phyloP scores from a whole-genome alignment of 208 protist species.

The Trypanosoma lewisi region DNA sequence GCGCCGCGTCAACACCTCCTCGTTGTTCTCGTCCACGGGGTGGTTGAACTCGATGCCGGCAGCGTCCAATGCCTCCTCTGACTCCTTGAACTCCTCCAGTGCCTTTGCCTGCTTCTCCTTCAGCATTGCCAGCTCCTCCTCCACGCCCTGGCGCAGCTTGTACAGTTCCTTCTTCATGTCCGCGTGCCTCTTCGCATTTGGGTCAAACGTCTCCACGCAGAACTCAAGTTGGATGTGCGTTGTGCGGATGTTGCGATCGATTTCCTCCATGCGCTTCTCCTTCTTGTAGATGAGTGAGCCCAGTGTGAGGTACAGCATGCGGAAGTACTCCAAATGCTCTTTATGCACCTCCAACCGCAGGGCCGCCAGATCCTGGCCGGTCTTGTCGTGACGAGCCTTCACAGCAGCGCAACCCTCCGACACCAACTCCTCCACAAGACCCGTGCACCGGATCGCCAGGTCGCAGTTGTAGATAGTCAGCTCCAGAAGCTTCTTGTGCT shows the following conservation, averaged over 20 bases:
- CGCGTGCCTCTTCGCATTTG: slow-evolving; percentile 70
- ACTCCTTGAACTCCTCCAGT: slow-evolving; percentile 75
- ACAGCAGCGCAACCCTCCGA: slow-evolving; percentile 45
- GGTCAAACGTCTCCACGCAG: slow-evolving; percentile 80
- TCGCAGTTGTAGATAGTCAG: slow-evolving; percentile 59
- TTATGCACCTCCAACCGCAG: slow-evolving; percentile 48
- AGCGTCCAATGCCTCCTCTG: slow-evolving; percentile 67
- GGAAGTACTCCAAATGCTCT: slow-evolving; percentile 61
- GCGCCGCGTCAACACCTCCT: slow-evolving; percentile 64
- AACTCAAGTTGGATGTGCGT: slow-evolving; percentile 75
- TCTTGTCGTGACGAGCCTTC: slow-evolving; percentile 56
- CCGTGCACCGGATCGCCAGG: slow-evolving; percentile 48
- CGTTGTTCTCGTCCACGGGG: slow-evolving; percentile 64
- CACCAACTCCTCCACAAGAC: slow-evolving; percentile 48
- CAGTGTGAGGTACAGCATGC: slow-evolving; percentile 53
- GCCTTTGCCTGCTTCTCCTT: slow-evolving; percentile 71
- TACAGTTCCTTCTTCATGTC: slow-evolving; percentile 74
- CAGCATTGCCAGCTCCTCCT: slow-evolving; percentile 78
- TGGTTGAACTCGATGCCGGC: slow-evolving; percentile 70
- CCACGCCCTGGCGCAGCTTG: slow-evolving; percentile 42
- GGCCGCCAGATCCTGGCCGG: slow-evolving; percentile 40
- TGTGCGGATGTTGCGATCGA: slow-evolving; percentile 72
- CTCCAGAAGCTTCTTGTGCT: slow-evolving; percentile 60
- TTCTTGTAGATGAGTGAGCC: slow-evolving; percentile 51
- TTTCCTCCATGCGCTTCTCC: slow-evolving; percentile 68